phyloP scores from a whole-genome alignment of 768 basidiomycete species.

The Dacryopinax primogenitus region DNA sequence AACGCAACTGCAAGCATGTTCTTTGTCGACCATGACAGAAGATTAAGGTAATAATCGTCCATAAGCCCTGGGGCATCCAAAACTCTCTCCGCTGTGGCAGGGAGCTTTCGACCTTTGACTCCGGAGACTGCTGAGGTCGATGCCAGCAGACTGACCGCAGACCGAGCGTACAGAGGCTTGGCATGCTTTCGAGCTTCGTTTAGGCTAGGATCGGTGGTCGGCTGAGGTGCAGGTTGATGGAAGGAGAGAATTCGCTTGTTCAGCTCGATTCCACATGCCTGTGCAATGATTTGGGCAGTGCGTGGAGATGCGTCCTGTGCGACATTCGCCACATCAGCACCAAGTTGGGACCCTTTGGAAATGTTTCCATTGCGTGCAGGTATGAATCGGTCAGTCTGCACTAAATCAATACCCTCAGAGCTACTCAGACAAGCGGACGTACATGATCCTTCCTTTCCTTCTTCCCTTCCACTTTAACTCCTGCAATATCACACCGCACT shows the following conservation, averaged over 20 bases:
- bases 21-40: slow-evolving; percentile 74
- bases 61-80: slow-evolving; percentile 75
- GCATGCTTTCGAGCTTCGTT: slow-evolving; percentile 66
- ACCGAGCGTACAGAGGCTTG: slow-evolving; percentile 55
- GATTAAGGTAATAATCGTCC: slow-evolving; percentile 95
- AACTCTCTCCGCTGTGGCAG: slow-evolving; percentile 81
- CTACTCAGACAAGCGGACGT: neutral
- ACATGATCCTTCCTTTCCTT: slow-evolving; percentile 1
- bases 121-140: slow-evolving; percentile 47
- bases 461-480: neutral
- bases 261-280: slow-evolving; percentile 22
- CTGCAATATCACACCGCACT: neutral
- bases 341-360: neutral
- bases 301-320: neutral
- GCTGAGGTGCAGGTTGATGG: slow-evolving; percentile 69
- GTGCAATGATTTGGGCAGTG: slow-evolving; percentile 15
- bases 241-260: slow-evolving; percentile 64
- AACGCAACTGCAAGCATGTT: slow-evolving; percentile 87
- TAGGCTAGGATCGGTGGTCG: slow-evolving; percentile 63
- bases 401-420: neutral
- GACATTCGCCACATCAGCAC: neutral
- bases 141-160: slow-evolving; percentile 47
- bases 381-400: neutral
- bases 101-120: slow-evolving; percentile 66
- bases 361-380: neutral